Percentiles rank a stretch among this genome's conserved stretches.
Evolutionary conservation across 2,329 filamentous ascomycete genomes (phyloP).

Genomic region (Chrysosporium keratinophilum): DNA sequence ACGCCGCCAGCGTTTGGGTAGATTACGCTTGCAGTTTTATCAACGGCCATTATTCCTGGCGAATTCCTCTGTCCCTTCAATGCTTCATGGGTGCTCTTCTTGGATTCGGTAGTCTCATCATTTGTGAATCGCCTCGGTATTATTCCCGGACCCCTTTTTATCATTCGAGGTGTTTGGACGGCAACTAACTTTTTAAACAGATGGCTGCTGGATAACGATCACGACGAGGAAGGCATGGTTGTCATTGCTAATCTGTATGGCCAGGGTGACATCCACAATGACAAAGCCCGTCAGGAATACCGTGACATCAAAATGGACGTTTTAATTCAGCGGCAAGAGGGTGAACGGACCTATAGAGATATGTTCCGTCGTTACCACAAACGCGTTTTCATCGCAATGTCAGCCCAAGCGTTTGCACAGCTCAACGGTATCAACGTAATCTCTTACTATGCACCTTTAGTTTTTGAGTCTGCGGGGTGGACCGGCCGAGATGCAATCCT

Average conservation of each 20-base stretch:
- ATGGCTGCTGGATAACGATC: slow-evolving; percentile 95
- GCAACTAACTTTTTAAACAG: slow-evolving; percentile 39
- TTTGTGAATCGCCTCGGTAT: slow-evolving; percentile 91
- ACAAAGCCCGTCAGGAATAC: slow-evolving; percentile 88
- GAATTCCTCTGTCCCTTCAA: slow-evolving; percentile 79
- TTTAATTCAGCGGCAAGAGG: slow-evolving; percentile 83
- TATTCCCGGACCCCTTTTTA: slow-evolving; percentile 14
- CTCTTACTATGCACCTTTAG: slow-evolving; percentile 92
- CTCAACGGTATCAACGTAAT: slow-evolving; percentile 99
- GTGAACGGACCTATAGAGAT: slow-evolving; percentile 78
- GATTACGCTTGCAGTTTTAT: slow-evolving; percentile 96
- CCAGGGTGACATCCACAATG: slow-evolving; percentile 85
- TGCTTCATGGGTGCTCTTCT: slow-evolving; percentile 87
- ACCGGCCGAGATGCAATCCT: slow-evolving; percentile 77
- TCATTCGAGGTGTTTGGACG: slow-evolving; percentile 1
- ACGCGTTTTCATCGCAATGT: slow-evolving; percentile 97
- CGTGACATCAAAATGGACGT: slow-evolving; percentile 99
- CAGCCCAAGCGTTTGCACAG: slow-evolving; percentile 87
- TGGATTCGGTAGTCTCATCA: slow-evolving; percentile 75
- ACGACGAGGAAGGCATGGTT: slow-evolving; percentile 95
- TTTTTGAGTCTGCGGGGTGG: slow-evolving; percentile 98
- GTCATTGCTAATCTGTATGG: slow-evolving; percentile 97
- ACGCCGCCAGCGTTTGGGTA: slow-evolving; percentile 94
- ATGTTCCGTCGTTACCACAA: slow-evolving; percentile 93
- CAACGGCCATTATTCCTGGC: slow-evolving; percentile 75